Evolutionary conservation across 495 filamentous ascomycete genomes (phyloP).

Genomic region (Penicillium desertorum): DNA sequence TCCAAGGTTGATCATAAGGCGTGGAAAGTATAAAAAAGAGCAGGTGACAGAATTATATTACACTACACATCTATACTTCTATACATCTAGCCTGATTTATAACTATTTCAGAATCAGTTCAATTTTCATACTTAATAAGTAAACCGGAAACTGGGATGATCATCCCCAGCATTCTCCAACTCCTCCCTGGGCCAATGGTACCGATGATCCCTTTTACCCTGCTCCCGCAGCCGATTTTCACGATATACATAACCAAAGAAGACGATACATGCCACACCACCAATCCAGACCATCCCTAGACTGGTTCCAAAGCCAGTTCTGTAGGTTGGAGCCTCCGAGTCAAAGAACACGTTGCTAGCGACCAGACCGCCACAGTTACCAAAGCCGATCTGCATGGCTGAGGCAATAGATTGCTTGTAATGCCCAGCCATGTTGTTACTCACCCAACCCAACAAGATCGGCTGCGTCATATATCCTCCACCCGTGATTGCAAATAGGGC

Average conservation of each 20-base stretch:
- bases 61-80: too few species aligned
- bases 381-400: conserved; percentile 52
- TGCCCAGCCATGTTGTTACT: conserved; percentile 56
- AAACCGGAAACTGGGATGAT: conserved; percentile 58
- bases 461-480: conserved; percentile 48
- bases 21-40: neutral
- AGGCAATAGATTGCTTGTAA: conserved; percentile 55
- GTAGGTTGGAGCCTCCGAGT: conserved; percentile 49
- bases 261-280: conserved; percentile 39
- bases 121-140: conserved; percentile 34
- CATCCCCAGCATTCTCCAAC: conserved; percentile 58
- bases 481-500: conserved; percentile 50
- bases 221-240: conserved; percentile 56
- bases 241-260: conserved; percentile 46
- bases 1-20: neutral
- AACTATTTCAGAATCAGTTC: neutral
- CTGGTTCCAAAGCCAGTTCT: conserved; percentile 49
- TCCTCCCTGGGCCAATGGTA: conserved; percentile 45
- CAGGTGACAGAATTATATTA: neutral
- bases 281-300: conserved; percentile 52
- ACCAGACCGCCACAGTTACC: conserved; percentile 56
- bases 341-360: conserved; percentile 53
- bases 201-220: conserved; percentile 52
- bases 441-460: conserved; percentile 54
- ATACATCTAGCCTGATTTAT: neutral